Base-by-base conservation (phyloP, 1,139 yeast species). In the Citeromyces hawaiiensis region DNA sequence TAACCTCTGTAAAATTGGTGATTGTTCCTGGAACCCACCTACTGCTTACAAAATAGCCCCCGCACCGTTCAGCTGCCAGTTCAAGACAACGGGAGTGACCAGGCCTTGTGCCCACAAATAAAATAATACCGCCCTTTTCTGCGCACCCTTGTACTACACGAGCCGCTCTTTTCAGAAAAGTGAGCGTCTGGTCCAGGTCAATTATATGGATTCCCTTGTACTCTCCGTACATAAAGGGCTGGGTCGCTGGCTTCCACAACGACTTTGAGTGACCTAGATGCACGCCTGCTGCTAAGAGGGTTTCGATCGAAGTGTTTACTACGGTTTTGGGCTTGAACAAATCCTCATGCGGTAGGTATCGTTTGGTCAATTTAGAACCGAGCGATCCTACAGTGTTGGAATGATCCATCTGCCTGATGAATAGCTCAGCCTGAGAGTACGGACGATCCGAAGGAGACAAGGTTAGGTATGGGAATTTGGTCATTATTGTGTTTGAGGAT, bases 21-120 rank as follows among this genome's bases (percentile, higher is more conserved):
- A 91, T 69, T 19, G 94, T 83, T 48, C 98, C 98, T 2, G 97
- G 96, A 43, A 85, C 76, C 98, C 98, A 91, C 56, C 91, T 76
- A 40, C 76, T 72, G 34, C 83, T 72, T 25, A 91, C 91, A 53
- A 82, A 86, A 60, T 76, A 86, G 10, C 94, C 96, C 43, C 73
- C 68, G 40, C 79, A 67, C 51, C 94, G 72, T 41, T 67, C 63
- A 3, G 97, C 94, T 5, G 96, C 95, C 46, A 70, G 75, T 52
- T 80, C 81, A 39, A 91, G 72, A 1, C 86, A 71, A 44, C 82
- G 70, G 48, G 75, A 75, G 53, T 83, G 93, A 41, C 87, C 88
- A 41, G 76, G 74, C 40, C 83, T 66, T 8, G 96, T 83, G 23
- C 98, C 97, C 17, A 91, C 81, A 53, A 74, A 87, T 43, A 91